phyloP scores from a whole-genome alignment of 2,329 filamentous ascomycete species.

The Alternaria ethzedia region DNA sequence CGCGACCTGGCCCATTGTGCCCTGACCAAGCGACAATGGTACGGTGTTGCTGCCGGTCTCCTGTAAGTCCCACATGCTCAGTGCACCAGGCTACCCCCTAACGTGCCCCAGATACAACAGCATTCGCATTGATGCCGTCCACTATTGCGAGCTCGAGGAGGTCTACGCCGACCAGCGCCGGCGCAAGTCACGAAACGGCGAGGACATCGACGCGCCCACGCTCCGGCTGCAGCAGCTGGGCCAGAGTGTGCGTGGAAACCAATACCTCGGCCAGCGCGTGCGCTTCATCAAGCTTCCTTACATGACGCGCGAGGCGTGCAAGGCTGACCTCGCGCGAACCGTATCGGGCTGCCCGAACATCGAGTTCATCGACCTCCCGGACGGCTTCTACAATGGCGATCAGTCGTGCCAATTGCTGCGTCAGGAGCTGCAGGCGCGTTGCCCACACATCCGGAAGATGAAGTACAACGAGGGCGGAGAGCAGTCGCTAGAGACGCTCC shows the following conservation, averaged over 20 bases:
- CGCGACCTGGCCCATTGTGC: conserved; percentile 84
- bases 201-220: conserved; percentile 79
- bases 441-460: conserved; percentile 87
- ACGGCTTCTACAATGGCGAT: conserved; percentile 86
- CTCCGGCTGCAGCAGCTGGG: conserved; percentile 79
- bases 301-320: conserved; percentile 89
- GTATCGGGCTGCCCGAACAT: conserved; percentile 85
- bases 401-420: conserved; percentile 75
- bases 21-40: conserved; percentile 77
- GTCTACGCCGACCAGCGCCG: conserved; percentile 75
- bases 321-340: conserved; percentile 82
- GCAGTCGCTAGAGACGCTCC: conserved; percentile 73
- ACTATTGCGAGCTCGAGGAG: conserved; percentile 90
- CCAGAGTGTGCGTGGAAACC: conserved; percentile 80
- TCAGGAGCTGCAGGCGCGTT: conserved; percentile 83
- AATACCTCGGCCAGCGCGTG: conserved; percentile 72
- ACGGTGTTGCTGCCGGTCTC: conserved; percentile 59
- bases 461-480: conserved; percentile 81
- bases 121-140: conserved; percentile 90
- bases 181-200: conserved; percentile 66
- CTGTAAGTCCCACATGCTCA: conserved; percentile 62
- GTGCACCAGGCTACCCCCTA: background rate
- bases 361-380: conserved; percentile 87
- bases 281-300: conserved; percentile 88
- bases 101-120: conserved; percentile 72